Conservation (phyloP, 768 basidiomycete genomes). For the Hypholoma sublateritium region DNA sequence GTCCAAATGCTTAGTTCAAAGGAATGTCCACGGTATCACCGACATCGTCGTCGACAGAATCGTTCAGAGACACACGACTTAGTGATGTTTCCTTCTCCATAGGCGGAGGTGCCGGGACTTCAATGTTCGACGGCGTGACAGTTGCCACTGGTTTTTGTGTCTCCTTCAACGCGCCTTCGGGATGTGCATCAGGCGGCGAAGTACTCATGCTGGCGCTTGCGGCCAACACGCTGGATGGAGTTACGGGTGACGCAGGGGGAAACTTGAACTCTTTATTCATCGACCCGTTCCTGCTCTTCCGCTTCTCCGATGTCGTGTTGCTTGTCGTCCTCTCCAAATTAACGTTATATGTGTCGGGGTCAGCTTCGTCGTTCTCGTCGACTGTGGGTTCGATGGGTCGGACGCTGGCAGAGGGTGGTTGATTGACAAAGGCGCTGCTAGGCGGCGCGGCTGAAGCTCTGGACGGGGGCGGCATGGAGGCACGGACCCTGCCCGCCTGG, state of each 20-base stretch:
- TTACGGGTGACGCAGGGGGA: slow-evolving; percentile 40
- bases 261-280: slow-evolving; percentile 82
- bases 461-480: slow-evolving; percentile 66
- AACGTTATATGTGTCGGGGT: slow-evolving; percentile 31
- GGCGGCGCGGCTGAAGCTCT: slow-evolving; percentile 46
- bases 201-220: slow-evolving; percentile 5
- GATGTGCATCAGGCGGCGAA: slow-evolving; percentile 2
- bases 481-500: slow-evolving; percentile 35
- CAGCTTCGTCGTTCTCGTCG: slow-evolving; percentile 44
- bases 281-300: slow-evolving; percentile 61
- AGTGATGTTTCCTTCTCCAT: slow-evolving; percentile 66
- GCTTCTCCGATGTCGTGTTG: slow-evolving; percentile 25
- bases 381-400: slow-evolving; percentile 49
- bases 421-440: slow-evolving; percentile 38
- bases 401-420: slow-evolving; percentile 27
- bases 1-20: slow-evolving; percentile 32
- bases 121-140: slow-evolving; percentile 62
- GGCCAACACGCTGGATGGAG: slow-evolving; percentile 20
- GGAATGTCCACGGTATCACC: slow-evolving; percentile 79
- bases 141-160: slow-evolving; percentile 23
- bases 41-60: slow-evolving; percentile 70
- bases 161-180: slow-evolving; percentile 2
- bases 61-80: slow-evolving; percentile 29
- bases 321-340: slow-evolving; percentile 26
- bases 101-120: slow-evolving; percentile 79